phyloP scores from a whole-genome alignment of 2,329 filamentous ascomycete species.

The Diaporthe caulivora region DNA sequence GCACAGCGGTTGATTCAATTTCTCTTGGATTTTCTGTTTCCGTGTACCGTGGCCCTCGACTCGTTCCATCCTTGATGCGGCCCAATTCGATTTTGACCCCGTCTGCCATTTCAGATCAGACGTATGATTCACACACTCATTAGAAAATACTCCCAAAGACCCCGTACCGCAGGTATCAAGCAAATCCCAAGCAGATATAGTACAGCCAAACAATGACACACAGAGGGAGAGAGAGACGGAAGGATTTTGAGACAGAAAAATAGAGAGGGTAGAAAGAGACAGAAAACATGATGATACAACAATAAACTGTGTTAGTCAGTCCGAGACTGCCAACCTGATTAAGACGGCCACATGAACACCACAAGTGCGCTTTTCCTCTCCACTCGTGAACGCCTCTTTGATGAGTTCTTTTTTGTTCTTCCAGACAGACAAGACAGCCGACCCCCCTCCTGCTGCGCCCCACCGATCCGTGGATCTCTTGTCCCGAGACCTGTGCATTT shows the following conservation, averaged over 20 bases:
- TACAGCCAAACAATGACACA: slow-evolving; percentile 21
- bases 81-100: slow-evolving; percentile 26
- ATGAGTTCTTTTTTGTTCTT: slow-evolving; percentile 30
- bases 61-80: slow-evolving; percentile 12
- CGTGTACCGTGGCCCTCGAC: background rate
- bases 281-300: slow-evolving; percentile 16
- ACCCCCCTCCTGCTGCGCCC: slow-evolving; percentile 23
- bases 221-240: background rate
- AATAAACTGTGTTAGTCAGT: slow-evolving; percentile 11
- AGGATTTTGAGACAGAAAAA: background rate
- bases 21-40: slow-evolving; percentile 18
- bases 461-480: slow-evolving; percentile 21
- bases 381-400: slow-evolving; percentile 28
- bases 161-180: slow-evolving; percentile 28
- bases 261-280: background rate
- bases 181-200: slow-evolving; percentile 3
- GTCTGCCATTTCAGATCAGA: slow-evolving; percentile 8
- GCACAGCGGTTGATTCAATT: background rate
- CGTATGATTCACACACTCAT: slow-evolving; percentile 24
- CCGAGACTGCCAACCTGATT: slow-evolving; percentile 24
- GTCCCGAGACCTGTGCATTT: slow-evolving; percentile 18
- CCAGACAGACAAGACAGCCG: slow-evolving; percentile 26
- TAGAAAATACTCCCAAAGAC: slow-evolving; percentile 21
- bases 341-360: slow-evolving; percentile 25
- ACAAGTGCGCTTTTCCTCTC: slow-evolving; percentile 10